Evolutionary conservation across 2,329 filamentous ascomycete genomes (phyloP).

Genomic region (Sporothrix dimorphospora): DNA sequence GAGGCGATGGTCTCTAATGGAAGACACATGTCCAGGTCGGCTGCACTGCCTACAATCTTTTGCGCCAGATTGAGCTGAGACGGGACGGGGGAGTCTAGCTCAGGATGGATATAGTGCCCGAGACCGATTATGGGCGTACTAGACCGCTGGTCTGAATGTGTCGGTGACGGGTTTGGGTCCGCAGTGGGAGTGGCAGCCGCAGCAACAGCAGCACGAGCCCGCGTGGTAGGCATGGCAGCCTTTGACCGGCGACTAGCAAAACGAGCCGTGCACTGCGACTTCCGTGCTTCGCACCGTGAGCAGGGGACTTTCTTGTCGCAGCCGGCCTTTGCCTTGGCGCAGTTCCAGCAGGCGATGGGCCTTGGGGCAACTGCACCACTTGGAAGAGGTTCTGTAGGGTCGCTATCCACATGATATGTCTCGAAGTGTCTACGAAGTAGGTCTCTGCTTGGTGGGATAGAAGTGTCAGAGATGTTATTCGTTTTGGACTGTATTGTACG

Average conservation of each 20-base stretch:
- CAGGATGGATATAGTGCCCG: not conserved
- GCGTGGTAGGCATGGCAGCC: constrained; percentile 48
- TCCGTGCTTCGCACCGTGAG: constrained; percentile 52
- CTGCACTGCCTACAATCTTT: constrained; percentile 16
- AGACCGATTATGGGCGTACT: no score
- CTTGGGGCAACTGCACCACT: constrained; percentile 47
- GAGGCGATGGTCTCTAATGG: constrained; percentile 39
- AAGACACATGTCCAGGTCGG: constrained; percentile 30
- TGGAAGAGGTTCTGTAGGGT: constrained; percentile 50
- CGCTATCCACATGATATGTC: constrained; percentile 55
- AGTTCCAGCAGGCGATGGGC: constrained; percentile 54
- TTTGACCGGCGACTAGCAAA: constrained; percentile 57
- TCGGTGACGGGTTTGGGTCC: constrained; percentile 33
- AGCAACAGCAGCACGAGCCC: constrained; percentile 40
- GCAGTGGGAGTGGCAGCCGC: constrained; percentile 40
- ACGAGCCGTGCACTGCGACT: constrained; percentile 51
- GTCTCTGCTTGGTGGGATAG: constrained; percentile 44
- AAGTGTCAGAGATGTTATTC: constrained; percentile 18
- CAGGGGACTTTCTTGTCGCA: constrained; percentile 56
- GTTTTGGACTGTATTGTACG: no score
- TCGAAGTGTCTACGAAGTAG: constrained; percentile 55
- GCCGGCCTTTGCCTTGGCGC: constrained; percentile 54
- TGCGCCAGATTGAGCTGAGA: constrained; percentile 21
- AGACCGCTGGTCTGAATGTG: constrained; percentile 32
- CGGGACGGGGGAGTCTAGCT: not conserved